Conservation (phyloP, 768 basidiomycete genomes). For the Suillus luteus region DNA sequence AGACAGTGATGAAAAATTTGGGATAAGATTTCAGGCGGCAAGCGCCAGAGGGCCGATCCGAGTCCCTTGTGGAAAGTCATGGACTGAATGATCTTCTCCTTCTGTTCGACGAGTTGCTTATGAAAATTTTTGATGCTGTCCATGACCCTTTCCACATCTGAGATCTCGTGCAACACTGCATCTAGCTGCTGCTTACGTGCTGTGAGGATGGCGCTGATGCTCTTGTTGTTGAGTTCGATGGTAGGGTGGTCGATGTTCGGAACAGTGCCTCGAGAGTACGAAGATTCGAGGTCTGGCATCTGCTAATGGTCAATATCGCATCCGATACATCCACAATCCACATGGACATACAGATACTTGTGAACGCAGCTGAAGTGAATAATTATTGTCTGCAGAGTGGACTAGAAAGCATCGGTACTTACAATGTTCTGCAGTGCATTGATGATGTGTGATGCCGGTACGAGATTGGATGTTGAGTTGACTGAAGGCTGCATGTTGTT, state of each 20-base stretch:
- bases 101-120: conserved; percentile 18
- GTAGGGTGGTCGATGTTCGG: conserved; percentile 15
- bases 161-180: conserved; percentile 19
- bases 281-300: neutral
- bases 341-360: neutral
- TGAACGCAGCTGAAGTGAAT: neutral
- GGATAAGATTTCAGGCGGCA: conserved; percentile 48
- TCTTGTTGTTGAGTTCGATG: conserved; percentile 16
- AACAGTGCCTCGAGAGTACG: neutral
- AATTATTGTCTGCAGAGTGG: neutral
- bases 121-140: conserved; percentile 12
- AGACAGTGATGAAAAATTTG: conserved; percentile 48
- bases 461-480: neutral
- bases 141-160: conserved; percentile 18
- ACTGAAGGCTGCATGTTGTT: neutral
- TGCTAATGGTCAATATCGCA: neutral
- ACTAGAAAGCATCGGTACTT: neutral
- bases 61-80: conserved; percentile 26
- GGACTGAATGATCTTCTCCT: conserved; percentile 16
- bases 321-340: neutral
- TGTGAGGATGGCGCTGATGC: conserved; percentile 19
- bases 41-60: conserved; percentile 33
- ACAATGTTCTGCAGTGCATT: neutral
- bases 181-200: conserved; percentile 19
- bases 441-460: neutral